Conservation (phyloP, 345 rosid genomes). For the Kernera saxatilis region DNA sequence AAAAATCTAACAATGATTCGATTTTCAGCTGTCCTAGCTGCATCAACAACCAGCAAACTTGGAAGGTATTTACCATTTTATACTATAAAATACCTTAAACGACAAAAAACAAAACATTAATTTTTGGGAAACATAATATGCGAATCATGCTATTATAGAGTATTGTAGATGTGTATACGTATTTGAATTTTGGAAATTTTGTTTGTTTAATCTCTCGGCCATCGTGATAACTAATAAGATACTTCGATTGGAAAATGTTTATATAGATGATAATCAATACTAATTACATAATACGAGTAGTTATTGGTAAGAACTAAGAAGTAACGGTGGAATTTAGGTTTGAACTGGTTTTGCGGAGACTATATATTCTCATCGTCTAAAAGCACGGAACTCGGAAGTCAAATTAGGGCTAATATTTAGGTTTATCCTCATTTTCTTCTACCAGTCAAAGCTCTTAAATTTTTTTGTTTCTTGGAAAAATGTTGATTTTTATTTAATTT, state of each 20-base stretch:
- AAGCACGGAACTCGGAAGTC: background rate
- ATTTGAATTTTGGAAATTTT: background rate
- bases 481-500: no score
- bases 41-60: constrained; percentile 19
- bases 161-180: background rate
- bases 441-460: background rate
- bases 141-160: background rate
- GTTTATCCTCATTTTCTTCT: background rate
- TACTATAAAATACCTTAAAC: background rate
- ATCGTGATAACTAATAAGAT: background rate
- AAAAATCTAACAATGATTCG: constrained; percentile 20
- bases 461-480: no score
- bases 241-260: background rate
- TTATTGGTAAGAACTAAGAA: no score
- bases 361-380: background rate
- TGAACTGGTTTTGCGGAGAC: background rate
- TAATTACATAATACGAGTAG: background rate
- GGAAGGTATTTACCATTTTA: background rate
- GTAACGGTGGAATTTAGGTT: background rate
- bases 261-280: background rate
- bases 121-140: background rate
- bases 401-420: background rate
- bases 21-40: constrained; percentile 5
- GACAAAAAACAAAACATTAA: background rate
- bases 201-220: background rate